Percentiles rank a stretch among this genome's conserved stretches.
These are phyloP conservation scores for Gossypium longicalyx DNA, from an alignment of 345 rosid genomes.

Conservation along the genomic window DNA sequence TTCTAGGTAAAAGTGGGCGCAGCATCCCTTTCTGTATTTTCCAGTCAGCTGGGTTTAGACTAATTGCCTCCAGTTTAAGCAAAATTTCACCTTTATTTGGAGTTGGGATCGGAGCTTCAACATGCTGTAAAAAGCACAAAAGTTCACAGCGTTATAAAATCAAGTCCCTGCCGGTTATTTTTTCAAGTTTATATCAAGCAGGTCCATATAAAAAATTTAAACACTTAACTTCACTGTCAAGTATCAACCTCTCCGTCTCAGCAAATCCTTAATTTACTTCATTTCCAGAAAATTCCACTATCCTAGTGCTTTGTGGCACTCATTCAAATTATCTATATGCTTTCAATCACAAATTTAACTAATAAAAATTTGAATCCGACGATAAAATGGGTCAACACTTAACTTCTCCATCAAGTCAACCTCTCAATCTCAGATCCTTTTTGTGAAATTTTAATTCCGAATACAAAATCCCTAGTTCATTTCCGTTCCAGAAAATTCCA, in stretches of 20 bases:
- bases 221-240: background rate
- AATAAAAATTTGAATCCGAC: too few species aligned
- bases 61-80: slow-evolving; percentile 43
- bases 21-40: slow-evolving; percentile 49
- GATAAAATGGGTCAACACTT: too few species aligned
- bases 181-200: slow-evolving; percentile 1
- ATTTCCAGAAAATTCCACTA: background rate
- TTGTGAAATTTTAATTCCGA: background rate
- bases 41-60: slow-evolving; percentile 53
- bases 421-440: background rate
- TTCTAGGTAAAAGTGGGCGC: slow-evolving; percentile 51
- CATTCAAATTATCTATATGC: too few species aligned
- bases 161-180: background rate
- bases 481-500: background rate
- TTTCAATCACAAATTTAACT: too few species aligned
- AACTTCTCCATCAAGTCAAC: background rate
- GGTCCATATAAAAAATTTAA: background rate
- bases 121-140: slow-evolving; percentile 37
- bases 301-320: background rate
- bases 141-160: background rate
- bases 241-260: background rate
- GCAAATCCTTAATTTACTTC: background rate
- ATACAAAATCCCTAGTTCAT: background rate
- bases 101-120: slow-evolving; percentile 38
- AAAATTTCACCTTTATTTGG: slow-evolving; percentile 43